Evolutionary conservation across 495 filamentous ascomycete genomes (phyloP).

Genomic region (Daldinia loculata): DNA sequence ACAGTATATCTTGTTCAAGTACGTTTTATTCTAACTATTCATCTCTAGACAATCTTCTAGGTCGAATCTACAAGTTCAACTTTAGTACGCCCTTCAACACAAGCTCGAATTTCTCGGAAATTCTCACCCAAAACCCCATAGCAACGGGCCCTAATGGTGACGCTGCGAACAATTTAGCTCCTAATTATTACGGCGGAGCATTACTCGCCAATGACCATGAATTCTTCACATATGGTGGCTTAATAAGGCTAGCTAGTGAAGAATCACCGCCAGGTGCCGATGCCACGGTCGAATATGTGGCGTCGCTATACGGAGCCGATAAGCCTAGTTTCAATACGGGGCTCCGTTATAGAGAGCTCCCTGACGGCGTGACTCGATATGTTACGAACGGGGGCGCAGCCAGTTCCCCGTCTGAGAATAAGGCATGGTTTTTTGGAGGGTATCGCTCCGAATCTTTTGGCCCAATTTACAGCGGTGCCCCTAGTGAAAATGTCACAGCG

Average conservation of each 20-base stretch:
- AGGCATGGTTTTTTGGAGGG: constrained; percentile 76
- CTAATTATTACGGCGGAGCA: constrained; percentile 67
- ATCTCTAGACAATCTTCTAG: constrained; percentile 54
- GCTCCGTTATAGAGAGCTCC: constrained; percentile 51
- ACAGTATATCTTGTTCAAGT: neutral
- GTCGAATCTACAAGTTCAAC: constrained; percentile 63
- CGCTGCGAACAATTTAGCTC: constrained; percentile 64
- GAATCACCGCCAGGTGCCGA: constrained; percentile 48
- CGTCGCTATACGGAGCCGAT: constrained; percentile 58
- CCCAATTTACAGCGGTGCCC: constrained; percentile 49
- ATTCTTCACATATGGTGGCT: constrained; percentile 64
- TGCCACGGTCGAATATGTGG: constrained; percentile 59
- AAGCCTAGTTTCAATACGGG: constrained; percentile 50
- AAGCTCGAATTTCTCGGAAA: constrained; percentile 58
- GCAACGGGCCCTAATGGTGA: constrained; percentile 54
- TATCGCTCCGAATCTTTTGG: constrained; percentile 59
- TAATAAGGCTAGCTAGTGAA: constrained; percentile 34
- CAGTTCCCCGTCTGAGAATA: constrained; percentile 74
- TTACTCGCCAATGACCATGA: constrained; percentile 73
- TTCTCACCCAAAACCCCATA: constrained; percentile 53
- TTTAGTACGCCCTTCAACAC: constrained; percentile 67
- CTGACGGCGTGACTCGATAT: constrained; percentile 64
- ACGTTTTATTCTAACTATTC: constrained; percentile 23
- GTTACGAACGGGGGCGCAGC: constrained; percentile 70
- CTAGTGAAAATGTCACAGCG: constrained; percentile 48